These are phyloP conservation scores for Crassisporium funariophilum DNA, from an alignment of 768 basidiomycete species.

Conservation along the genomic window DNA sequence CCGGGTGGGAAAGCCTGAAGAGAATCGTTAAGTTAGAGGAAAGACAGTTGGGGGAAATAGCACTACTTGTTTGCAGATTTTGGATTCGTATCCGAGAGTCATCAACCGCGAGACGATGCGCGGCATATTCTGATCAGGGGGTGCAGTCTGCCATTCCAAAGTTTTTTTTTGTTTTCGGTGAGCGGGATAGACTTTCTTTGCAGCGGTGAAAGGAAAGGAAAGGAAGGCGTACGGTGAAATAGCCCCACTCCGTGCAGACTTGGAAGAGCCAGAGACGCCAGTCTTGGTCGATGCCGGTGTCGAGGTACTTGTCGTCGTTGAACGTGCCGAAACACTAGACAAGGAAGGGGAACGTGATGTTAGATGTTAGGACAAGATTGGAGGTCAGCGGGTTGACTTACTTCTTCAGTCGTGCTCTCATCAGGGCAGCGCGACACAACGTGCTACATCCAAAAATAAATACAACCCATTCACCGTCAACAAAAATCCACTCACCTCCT, in stretches of 20 bases:
- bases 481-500: slow-evolving; percentile 45
- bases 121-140: slow-evolving; percentile 68
- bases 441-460: slow-evolving; percentile 35
- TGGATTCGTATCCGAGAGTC: slow-evolving; percentile 44
- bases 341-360: too few relatives aligned
- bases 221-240: slow-evolving; percentile 64
- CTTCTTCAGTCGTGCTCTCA: slow-evolving; percentile 37
- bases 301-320: slow-evolving; percentile 65
- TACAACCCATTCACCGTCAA: background rate
- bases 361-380: too few relatives aligned
- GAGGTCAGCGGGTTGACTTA: slow-evolving; percentile 20
- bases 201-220: background rate
- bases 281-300: slow-evolving; percentile 61
- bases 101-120: slow-evolving; percentile 80
- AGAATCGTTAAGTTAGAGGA: background rate
- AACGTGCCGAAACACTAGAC: slow-evolving; percentile 85
- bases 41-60: background rate
- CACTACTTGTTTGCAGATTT: slow-evolving; percentile 36
- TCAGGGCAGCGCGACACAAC: slow-evolving; percentile 60
- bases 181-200: background rate
- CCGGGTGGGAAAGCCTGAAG: slow-evolving; percentile 79
- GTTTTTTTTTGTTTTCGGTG: background rate
- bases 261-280: slow-evolving; percentile 93
- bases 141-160: slow-evolving; percentile 57
- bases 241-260: slow-evolving; percentile 96